phyloP scores from a whole-genome alignment of 2,329 filamentous ascomycete genomes.

The Fusarium udum region DNA sequence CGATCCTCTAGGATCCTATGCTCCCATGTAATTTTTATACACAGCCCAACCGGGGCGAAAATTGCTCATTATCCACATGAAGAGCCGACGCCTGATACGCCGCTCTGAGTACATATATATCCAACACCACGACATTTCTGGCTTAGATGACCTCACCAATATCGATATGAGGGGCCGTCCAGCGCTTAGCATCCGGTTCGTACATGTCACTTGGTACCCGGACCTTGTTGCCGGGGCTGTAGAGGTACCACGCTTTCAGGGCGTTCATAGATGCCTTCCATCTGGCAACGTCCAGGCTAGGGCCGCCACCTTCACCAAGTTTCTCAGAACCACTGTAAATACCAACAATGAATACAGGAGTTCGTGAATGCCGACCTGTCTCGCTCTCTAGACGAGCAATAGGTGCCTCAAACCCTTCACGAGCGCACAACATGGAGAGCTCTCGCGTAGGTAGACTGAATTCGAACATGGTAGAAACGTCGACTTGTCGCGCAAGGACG shows the following conservation, averaged over 20 bases:
- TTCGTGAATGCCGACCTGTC: constrained; percentile 84
- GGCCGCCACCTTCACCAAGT: constrained; percentile 87
- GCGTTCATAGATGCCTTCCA: constrained; percentile 83
- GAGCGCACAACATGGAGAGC: constrained; percentile 80
- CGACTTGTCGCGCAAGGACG: constrained; percentile 80
- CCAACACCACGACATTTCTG: constrained; percentile 8
- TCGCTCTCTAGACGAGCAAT: constrained; percentile 89
- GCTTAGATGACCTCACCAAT: constrained; percentile 73
- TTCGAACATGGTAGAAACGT: constrained; percentile 80
- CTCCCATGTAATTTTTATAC: constrained; percentile 46
- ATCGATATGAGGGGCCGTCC: constrained; percentile 75
- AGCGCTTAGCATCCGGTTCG: constrained; percentile 66
- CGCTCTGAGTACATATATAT: constrained; percentile 34
- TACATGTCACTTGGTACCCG: constrained; percentile 77
- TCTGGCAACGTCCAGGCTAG: constrained; percentile 80
- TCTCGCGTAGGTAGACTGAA: constrained; percentile 88
- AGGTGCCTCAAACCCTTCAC: constrained; percentile 89
- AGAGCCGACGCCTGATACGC: constrained; percentile 33
- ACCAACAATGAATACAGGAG: constrained; percentile 92
- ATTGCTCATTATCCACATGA: constrained; percentile 43
- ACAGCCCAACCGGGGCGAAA: constrained; percentile 43
- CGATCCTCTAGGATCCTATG: constrained; percentile 35
- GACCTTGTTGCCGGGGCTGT: constrained; percentile 76
- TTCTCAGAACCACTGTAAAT: constrained; percentile 93
- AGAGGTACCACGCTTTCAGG: constrained; percentile 95